phyloP scores from a whole-genome alignment of 192 early-diverging fungal genomes.

The Coemansia sp. region DNA sequence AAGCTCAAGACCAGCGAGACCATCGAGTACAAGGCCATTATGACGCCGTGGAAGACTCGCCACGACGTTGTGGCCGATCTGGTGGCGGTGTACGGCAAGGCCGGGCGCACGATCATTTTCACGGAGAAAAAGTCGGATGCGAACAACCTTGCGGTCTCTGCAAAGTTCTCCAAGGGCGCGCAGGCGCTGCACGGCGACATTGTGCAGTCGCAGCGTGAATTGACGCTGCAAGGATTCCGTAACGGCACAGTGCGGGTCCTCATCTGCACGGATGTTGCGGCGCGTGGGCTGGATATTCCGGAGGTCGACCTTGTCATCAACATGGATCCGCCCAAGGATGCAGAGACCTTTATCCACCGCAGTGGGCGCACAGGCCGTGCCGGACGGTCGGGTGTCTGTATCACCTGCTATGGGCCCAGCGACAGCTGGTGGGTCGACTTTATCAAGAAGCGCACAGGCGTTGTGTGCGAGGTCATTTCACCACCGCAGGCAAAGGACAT shows the following conservation, averaged over 20 bases:
- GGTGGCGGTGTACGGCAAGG: constrained; percentile 83
- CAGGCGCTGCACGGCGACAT: constrained; percentile 90
- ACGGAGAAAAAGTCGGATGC: constrained; percentile 90
- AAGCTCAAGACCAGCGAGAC: constrained; percentile 88
- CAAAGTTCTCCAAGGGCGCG: constrained; percentile 77
- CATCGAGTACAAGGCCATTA: constrained; percentile 82
- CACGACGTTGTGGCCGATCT: constrained; percentile 93
- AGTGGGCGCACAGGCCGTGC: constrained; percentile 94
- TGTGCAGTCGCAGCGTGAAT: constrained; percentile 80
- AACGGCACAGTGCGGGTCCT: constrained; percentile 91
- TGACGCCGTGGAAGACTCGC: constrained; percentile 85
- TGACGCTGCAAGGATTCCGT: constrained; percentile 92
- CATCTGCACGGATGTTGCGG: constrained; percentile 92
- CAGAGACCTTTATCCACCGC: constrained; percentile 94
- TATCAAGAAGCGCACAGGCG: constrained; percentile 77
- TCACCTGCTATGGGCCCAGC: constrained; percentile 89
- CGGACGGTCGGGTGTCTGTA: constrained; percentile 80
- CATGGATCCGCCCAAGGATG: constrained; percentile 89
- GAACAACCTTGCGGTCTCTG: constrained; percentile 81
- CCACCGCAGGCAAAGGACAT: constrained; percentile 92
- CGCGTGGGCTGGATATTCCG: constrained; percentile 94
- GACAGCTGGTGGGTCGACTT: constrained; percentile 80
- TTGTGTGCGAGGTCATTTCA: constrained; percentile 74
- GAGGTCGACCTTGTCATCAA: constrained; percentile 98
- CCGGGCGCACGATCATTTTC: constrained; percentile 88